Evolutionary conservation across 2,329 filamentous ascomycete species (phyloP), one percentile per base, ranked within the genome.

Genomic region (Diaporthe capsici): DNA sequence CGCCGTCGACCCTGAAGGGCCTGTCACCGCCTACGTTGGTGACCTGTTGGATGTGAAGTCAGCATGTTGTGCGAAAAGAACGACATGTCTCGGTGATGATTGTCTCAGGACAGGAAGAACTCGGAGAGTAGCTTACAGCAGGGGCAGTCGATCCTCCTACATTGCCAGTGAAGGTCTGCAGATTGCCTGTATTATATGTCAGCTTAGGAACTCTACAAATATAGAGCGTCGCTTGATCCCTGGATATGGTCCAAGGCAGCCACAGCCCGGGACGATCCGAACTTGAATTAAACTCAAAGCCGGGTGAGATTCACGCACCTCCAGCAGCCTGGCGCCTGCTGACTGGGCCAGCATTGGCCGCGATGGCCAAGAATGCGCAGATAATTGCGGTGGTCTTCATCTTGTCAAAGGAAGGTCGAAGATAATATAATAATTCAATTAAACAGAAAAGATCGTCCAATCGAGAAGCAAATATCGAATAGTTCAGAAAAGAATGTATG

Each of bases 161-260:
- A 17, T 60, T 53, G 44, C 71, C 71, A 25, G 71, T 73, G 71
- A 73, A 73, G 22, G 71, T 73, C 47, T 73, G 71, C 28, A 73
- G 47, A 58, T 73, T 73, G 34, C 47, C 65, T 68, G 3, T 42
- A 22, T 7, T n/a, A 28, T 42, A 12, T 39, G 47, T 68, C 65
- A 68, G 47, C 28, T 4, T 6, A 20, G 3, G n/a, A 20, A 42
- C 20, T 68, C 3, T 12, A n/a, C 20, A 37, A 1, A 6, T 37
- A n/a, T 17, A 15, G 31, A 25, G 7, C 13, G 0, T 37, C 22
- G 17, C n/a, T 51, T 37, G 3, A 37, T 51, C 63, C 20, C 3
- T 12, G 20, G 22, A 51, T 1, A 20, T 37, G 2, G 61, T 6
- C 9, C 20, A 15, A n/a, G 44, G 34, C 20, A 49, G 22, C 4